Conservation (phyloP, 192 early-diverging fungal genomes). For the Linderina pennispora region DNA sequence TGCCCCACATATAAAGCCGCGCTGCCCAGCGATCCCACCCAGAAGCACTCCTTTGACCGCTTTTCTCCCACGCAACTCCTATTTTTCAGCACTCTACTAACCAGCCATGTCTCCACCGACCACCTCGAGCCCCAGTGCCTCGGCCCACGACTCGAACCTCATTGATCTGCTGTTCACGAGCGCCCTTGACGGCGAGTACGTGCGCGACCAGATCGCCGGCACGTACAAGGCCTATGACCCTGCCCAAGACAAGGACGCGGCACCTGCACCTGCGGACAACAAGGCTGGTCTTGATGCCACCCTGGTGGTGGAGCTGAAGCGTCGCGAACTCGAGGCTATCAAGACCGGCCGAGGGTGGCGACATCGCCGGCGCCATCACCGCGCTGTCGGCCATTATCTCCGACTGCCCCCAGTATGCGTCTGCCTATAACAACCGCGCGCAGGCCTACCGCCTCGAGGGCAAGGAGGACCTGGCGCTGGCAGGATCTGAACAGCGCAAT, state of each 20-base stretch:
- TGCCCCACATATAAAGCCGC: no score
- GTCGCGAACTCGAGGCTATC: conserved; percentile 19
- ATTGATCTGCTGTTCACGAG: conserved; percentile 25
- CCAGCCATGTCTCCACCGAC: no score
- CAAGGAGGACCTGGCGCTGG: conserved; percentile 28
- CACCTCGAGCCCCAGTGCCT: no score
- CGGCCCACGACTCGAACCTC: conserved; percentile 28
- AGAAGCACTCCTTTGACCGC: no score
- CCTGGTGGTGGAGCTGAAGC: conserved; percentile 4
- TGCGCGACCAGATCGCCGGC: conserved; percentile 37
- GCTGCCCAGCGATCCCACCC: no score
- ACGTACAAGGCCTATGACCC: conserved; percentile 7
- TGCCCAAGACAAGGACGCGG: neutral
- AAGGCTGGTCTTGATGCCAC: conserved; percentile 4
- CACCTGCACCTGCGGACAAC: neutral
- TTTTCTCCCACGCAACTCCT: no score
- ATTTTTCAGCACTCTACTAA: no score
- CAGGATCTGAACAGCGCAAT: conserved; percentile 56
- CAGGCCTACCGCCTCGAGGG: conserved; percentile 45
- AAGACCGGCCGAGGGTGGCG: conserved; percentile 15
- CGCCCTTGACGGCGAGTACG: conserved; percentile 31
- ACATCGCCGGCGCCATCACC: conserved; percentile 22
- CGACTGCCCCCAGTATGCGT: conserved; percentile 49
- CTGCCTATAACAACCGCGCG: conserved; percentile 60
- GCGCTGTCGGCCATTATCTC: conserved; percentile 37